Conservation (phyloP, 139 green algal species). For the Chlamydomonas eustigma region DNA sequence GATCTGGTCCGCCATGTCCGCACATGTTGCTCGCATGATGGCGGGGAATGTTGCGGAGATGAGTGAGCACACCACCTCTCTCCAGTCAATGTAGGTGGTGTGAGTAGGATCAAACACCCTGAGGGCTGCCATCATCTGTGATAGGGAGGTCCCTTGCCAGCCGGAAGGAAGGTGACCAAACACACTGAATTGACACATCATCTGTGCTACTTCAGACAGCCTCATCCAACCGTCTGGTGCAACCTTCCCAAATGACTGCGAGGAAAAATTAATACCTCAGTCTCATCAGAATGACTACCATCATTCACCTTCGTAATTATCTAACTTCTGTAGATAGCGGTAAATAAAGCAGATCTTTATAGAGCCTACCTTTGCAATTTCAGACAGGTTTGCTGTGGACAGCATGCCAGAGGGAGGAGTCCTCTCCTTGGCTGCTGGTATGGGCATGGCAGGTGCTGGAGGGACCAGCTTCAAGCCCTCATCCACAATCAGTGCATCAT, state of each 20-base stretch:
- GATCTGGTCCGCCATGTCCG: constrained; percentile 37
- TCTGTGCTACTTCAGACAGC: constrained; percentile 35
- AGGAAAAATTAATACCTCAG: no score
- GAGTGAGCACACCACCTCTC: constrained; percentile 44
- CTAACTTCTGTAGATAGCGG: no score
- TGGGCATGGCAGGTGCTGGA: constrained; percentile 12
- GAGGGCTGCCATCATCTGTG: constrained; percentile 33
- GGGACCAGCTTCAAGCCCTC: constrained; percentile 32
- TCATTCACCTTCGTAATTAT: no score
- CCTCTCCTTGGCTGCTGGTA: constrained; percentile 10
- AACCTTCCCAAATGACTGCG: constrained; percentile 21
- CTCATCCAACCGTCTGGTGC: constrained; percentile 35
- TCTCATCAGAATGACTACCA: no score
- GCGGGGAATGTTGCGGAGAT: constrained; percentile 37
- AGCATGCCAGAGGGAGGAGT: constrained; percentile 35
- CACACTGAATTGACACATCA: constrained; percentile 25
- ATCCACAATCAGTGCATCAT: constrained; percentile 52
- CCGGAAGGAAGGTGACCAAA: constrained; percentile 20
- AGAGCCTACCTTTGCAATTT: constrained; percentile 24
- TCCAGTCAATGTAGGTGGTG: constrained; percentile 55
- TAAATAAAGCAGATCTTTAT: no score
- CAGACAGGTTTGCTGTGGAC: constrained; percentile 38
- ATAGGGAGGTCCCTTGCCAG: constrained; percentile 23
- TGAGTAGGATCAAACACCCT: constrained; percentile 37
- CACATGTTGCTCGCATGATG: constrained; percentile 29